Percentiles rank a stretch among this genome's conserved stretches.
phyloP scores from a whole-genome alignment of 352 stramenopile species.

The Thalassiosira oceanica region DNA sequence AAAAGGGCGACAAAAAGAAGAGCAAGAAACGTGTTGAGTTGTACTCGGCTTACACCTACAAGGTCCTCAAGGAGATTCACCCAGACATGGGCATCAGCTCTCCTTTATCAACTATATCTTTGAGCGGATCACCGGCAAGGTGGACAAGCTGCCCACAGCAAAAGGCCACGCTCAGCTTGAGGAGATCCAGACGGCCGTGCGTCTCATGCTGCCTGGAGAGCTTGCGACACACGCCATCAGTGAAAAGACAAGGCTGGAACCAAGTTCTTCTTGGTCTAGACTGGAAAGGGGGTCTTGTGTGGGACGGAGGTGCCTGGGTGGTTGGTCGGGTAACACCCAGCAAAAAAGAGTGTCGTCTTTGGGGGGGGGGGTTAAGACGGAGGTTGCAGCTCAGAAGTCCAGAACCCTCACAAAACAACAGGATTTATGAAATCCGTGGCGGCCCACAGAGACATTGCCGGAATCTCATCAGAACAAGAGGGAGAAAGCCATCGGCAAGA shows the following conservation, averaged over 20 bases:
- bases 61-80: conserved; percentile 91
- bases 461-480: too few species aligned
- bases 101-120: conserved; percentile 99
- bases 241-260: conserved; percentile 91
- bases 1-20: conserved; percentile 37
- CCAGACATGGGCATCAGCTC: conserved; percentile 95
- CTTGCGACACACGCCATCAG: conserved; percentile 96
- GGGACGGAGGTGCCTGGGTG: too few species aligned
- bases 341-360: too few species aligned
- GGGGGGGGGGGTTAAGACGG: too few species aligned
- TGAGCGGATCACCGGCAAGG: conserved; percentile 95
- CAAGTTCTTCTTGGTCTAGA: conserved; percentile 28
- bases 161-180: conserved; percentile 94
- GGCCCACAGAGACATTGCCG: too few species aligned
- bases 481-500: too few species aligned
- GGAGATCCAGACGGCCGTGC: conserved; percentile 97
- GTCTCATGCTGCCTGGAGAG: conserved; percentile 94
- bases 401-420: too few species aligned
- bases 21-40: conserved; percentile 81
- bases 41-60: conserved; percentile 86
- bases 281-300: too few species aligned
- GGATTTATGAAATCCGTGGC: too few species aligned
- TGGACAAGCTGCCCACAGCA: too few species aligned
- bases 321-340: too few species aligned
- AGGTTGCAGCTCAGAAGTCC: too few species aligned